Base-by-base conservation (phyloP, 2,329 filamentous ascomycete species). In the Sclerotinia spermophila region DNA sequence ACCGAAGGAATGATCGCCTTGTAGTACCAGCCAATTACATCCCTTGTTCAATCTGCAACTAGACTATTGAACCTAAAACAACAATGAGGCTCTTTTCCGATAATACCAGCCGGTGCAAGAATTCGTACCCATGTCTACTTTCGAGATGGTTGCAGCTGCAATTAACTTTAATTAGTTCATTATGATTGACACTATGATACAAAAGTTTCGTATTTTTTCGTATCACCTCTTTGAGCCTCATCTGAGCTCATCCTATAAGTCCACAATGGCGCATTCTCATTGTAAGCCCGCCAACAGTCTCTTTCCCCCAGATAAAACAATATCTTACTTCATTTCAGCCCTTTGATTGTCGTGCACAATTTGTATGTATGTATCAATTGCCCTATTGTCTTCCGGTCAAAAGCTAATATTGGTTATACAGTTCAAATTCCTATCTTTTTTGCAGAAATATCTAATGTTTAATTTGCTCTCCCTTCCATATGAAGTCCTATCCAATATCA, bases 401-500 rank as follows among this genome's bases (percentile, higher is more conserved):
- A 61, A 35, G 33, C 56, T 68, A 62, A 68, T 42, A 27, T 51
- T 21, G 7, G 5, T 35, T 30, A 10, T 13, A 13, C 27, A 66
- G 68, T 19, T 21, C 33, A n/a, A 27, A 17, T 48, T 13, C 40
- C 27, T 24, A 11, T 33, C 30, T 4, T 8, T 51, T 27, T 27
- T n/a, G 17, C 30, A 27, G 53, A 55, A 69, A 68, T 53, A 67
- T 71, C 71, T 73, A 55, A 78, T 78, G 77, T 74, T 75, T 58
- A 67, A 72, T 48, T 72, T 79, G 71, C 60, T 72, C 40, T 71
- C 69, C 68, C 60, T 79, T 56, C 78, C 78, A 15, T 79, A 79
- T 72, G 78, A 79, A 72, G 73, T 79, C 8, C 69, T 78, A 42
- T 71, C 75, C 56, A 75, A 75, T 67, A 75, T 79, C 40, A 72